Evolutionary conservation across 768 basidiomycete species (phyloP).

Genomic region (Chiua virens): DNA sequence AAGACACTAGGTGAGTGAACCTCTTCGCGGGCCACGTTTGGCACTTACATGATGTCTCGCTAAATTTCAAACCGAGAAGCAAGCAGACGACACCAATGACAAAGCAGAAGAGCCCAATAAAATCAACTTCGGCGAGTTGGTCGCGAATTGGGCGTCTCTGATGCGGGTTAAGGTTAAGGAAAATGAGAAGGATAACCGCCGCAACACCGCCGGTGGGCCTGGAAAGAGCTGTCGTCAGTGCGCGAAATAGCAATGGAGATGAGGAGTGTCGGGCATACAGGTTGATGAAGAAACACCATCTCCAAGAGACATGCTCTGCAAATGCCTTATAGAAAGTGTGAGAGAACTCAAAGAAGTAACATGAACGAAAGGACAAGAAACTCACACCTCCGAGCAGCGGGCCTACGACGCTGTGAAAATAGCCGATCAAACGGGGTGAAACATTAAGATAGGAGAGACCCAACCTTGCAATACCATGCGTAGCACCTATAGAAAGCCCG

Average conservation of each 20-base stretch:
- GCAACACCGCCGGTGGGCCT: slow-evolving; percentile 77
- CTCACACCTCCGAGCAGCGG: slow-evolving; percentile 79
- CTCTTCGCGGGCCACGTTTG: neutral
- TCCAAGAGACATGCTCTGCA: slow-evolving; percentile 74
- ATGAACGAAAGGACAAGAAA: neutral
- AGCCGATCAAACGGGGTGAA: neutral
- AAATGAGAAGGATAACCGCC: slow-evolving; percentile 60
- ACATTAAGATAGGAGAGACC: neutral
- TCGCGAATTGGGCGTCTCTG: slow-evolving; percentile 54
- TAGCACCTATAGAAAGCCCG: slow-evolving; percentile 69
- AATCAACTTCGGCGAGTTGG: slow-evolving; percentile 70
- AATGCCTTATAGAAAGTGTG: slow-evolving; percentile 47
- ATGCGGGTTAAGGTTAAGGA: slow-evolving; percentile 79
- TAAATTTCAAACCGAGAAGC: slow-evolving; percentile 71
- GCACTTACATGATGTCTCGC: slow-evolving; percentile 62
- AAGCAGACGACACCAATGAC: slow-evolving; percentile 66
- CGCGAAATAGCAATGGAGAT: neutral
- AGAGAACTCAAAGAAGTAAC: neutral
- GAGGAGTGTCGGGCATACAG: slow-evolving; percentile 41
- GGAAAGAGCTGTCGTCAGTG: neutral
- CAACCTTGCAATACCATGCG: slow-evolving; percentile 67
- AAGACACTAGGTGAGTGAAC: neutral
- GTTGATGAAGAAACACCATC: slow-evolving; percentile 85
- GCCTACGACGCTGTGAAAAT: slow-evolving; percentile 54
- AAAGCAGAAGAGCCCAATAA: slow-evolving; percentile 62